These are phyloP conservation scores for Papiliotrema fonsecae DNA, from an alignment of 1,284 basidiomycete genomes.

Conservation along the genomic window DNA sequence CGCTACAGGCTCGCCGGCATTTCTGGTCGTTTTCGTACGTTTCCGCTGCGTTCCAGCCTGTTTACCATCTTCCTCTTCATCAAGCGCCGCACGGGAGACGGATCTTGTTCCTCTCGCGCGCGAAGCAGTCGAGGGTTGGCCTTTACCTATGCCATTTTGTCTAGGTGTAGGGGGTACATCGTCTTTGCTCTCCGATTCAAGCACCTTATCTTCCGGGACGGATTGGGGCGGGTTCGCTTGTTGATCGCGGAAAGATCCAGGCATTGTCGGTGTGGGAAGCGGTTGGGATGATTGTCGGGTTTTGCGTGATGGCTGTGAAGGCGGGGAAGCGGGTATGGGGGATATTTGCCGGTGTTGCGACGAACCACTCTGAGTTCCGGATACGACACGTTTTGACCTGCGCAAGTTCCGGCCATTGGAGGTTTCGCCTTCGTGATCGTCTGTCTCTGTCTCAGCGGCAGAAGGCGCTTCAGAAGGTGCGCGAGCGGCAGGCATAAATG, in stretches of 20 bases:
- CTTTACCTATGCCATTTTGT: background rate
- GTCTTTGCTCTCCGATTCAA: background rate
- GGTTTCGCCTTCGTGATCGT: background rate
- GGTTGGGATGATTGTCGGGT: background rate
- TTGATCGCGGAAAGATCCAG: constrained; percentile 3
- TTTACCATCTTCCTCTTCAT: constrained; percentile 17
- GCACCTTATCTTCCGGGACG: constrained; percentile 3
- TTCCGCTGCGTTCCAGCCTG: constrained; percentile 5
- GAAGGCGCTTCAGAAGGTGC: background rate
- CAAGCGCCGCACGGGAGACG: constrained; percentile 26
- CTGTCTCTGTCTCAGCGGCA: background rate
- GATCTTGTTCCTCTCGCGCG: constrained; percentile 32
- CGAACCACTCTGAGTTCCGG: background rate
- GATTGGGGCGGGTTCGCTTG: background rate
- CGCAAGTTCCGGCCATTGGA: background rate
- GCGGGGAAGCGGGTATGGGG: background rate
- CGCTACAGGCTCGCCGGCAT: no score
- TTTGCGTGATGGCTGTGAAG: background rate
- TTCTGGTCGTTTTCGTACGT: constrained; percentile 13
- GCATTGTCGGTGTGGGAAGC: constrained; percentile 1
- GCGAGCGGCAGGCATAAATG: no score
- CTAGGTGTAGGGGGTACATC: background rate
- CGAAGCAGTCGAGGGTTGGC: background rate
- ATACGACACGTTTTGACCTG: background rate
- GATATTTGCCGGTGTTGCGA: background rate